phyloP scores from a whole-genome alignment of 257 asterid species.

The Rubia yunnanensis region DNA sequence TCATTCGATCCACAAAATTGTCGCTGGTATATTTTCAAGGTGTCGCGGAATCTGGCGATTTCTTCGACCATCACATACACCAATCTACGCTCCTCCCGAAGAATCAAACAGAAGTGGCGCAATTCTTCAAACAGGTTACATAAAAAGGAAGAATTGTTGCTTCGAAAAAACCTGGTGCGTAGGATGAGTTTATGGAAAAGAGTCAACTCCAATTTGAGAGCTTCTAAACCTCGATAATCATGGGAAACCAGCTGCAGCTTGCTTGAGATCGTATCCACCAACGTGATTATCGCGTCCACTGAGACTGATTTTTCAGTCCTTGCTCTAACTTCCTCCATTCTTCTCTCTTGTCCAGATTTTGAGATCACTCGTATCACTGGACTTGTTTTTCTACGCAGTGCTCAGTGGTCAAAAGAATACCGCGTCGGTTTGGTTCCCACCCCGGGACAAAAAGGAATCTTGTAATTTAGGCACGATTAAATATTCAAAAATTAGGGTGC shows the following conservation, averaged over 20 bases:
- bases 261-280: not conserved
- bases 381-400: too few relatives aligned
- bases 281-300: not conserved
- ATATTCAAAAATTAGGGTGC: too few relatives aligned
- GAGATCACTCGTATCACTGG: too few relatives aligned
- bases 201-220: not conserved
- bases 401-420: too few relatives aligned
- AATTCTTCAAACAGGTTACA: not conserved
- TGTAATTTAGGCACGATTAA: too few relatives aligned
- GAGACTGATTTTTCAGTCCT: not conserved
- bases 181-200: not conserved
- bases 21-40: not conserved
- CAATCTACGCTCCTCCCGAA: not conserved
- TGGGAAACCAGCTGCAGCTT: not conserved
- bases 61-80: not conserved
- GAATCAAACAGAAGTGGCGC: not conserved
- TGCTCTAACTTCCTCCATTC: not conserved
- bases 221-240: not conserved
- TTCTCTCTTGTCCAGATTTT: not conserved
- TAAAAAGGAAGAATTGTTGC: not conserved
- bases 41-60: not conserved
- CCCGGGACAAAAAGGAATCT: too few relatives aligned
- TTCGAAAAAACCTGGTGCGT: not conserved
- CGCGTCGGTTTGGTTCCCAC: too few relatives aligned
- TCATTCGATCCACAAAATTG: not conserved